Evolutionary conservation across 768 basidiomycete species (phyloP).

Genomic region (Russula dissimulans): DNA sequence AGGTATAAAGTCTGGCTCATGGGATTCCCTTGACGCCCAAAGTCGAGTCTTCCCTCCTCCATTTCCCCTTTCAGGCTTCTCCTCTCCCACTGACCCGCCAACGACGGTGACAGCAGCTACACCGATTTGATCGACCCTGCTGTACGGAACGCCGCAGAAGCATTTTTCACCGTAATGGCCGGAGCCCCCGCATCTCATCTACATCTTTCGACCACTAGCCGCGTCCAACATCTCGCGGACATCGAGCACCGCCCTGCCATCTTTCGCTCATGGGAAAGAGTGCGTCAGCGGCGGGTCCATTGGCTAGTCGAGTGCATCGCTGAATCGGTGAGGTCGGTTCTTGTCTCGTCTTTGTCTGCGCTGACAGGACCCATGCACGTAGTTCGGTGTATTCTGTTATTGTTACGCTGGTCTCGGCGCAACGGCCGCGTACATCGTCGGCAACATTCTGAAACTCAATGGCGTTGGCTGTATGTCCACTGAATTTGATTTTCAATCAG

Average conservation of each 20-base stretch:
- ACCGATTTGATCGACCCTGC: not conserved
- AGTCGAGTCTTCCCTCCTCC: not conserved
- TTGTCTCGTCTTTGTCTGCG: not conserved
- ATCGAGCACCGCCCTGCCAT: constrained; percentile 31
- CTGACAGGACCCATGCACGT: not conserved
- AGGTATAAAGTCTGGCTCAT: constrained; percentile 1
- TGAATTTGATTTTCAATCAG: not conserved
- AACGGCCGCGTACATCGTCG: constrained; percentile 26
- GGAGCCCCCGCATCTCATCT: not conserved
- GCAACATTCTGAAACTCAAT: constrained; percentile 19
- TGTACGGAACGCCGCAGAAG: not conserved
- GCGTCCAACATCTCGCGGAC: constrained; percentile 35
- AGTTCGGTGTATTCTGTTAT: constrained; percentile 17
- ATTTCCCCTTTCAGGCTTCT: not conserved
- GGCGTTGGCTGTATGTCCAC: constrained; percentile 26
- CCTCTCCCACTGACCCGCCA: not conserved
- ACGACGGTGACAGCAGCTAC: not conserved
- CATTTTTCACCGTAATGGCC: not conserved
- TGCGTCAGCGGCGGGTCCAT: constrained; percentile 34
- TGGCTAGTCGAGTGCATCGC: constrained; percentile 51
- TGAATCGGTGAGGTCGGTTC: constrained; percentile 38
- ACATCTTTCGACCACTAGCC: not conserved
- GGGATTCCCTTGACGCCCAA: not conserved
- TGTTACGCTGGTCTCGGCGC: constrained; percentile 27
- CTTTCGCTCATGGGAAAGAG: constrained; percentile 42